Evolutionary conservation across 306 rosid genomes (phyloP), one percentile per base, ranked within the genome.

Genomic region (Castanea crenata): DNA sequence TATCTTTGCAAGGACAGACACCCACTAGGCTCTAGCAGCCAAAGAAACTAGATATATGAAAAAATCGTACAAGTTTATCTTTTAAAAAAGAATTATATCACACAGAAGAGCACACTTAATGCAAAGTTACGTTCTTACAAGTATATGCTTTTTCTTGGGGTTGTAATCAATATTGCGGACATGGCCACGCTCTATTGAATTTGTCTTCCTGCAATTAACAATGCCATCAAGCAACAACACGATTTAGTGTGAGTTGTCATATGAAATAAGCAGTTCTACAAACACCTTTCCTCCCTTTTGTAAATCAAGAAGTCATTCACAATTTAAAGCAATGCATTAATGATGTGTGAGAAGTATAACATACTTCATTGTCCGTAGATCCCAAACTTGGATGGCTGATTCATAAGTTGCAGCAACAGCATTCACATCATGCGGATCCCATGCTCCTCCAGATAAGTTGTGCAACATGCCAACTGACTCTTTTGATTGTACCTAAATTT

Each of bases 391-490:
- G 86, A 93, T 75, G 31, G 92, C 86, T 31, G 99, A 95, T 88
- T 92, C 99, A 85, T 85, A 87, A 78, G 90, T 92, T 64, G 90
- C 91, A 25, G 94, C 95, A 80, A 95, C 86, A 81, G 94, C 93
- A 90, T 91, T 92, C 80, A 83, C 80, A 78, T 95, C 96, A 85
- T 95, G 99, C 4, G 99, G 99, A 89, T 95, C 98, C 98, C 99
- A 95, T 76, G 97, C 93, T 55, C 99, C 98, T 86, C 96, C 99
- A 83, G 95, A 89, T 73, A 94, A 83, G 83, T 87, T 85, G 87
- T 89, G 99, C 85, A 91, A 79, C 85, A 90, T 82, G 62, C 97
- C 97, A 69, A 92, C 94, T 19, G 99, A 93, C 82, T 91, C 94
- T 84, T 91, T 89, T 0, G 97, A 91, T 86, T 95, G 98, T 67